Evolutionary conservation across 176 grass and related monocot genomes (phyloP).

Genomic region (Oryza glaberrima): DNA sequence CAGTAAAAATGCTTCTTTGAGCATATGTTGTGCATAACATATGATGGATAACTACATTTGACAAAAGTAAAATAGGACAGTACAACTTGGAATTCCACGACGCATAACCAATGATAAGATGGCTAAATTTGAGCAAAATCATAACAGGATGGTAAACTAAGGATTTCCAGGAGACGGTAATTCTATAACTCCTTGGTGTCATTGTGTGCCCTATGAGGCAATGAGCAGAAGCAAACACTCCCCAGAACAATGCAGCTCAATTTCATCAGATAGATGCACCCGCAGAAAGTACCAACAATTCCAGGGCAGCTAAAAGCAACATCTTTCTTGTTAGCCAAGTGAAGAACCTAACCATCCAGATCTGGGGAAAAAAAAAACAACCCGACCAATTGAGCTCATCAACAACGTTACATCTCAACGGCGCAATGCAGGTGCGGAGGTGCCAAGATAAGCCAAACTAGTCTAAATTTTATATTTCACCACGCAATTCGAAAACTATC

Average conservation of each 20-base stretch:
- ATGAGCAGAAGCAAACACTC: not conserved
- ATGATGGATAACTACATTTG: not conserved
- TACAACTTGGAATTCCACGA: not conserved
- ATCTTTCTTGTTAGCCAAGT: not conserved
- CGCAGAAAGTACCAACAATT: not conserved
- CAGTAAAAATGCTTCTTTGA: not conserved
- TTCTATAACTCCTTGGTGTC: too few species aligned
- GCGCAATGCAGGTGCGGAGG: constrained; percentile 36
- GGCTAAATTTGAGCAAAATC: not conserved
- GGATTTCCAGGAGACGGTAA: too few species aligned
- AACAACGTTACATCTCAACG: not conserved
- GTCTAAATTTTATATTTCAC: not conserved
- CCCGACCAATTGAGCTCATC: not conserved
- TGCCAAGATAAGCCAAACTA: not conserved
- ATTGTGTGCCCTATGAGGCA: not conserved
- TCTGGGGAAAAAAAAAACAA: constrained; percentile 2
- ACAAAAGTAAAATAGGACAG: not conserved
- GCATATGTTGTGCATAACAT: not conserved
- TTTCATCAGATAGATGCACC: not conserved
- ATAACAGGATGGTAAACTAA: not conserved
- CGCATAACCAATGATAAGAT: not conserved
- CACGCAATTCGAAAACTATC: not conserved
- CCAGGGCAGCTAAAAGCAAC: not conserved
- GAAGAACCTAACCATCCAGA: constrained; percentile 30
- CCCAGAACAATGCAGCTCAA: constrained; percentile 14